phyloP scores from a whole-genome alignment of 768 basidiomycete genomes.

The Kwoniella sp. region DNA sequence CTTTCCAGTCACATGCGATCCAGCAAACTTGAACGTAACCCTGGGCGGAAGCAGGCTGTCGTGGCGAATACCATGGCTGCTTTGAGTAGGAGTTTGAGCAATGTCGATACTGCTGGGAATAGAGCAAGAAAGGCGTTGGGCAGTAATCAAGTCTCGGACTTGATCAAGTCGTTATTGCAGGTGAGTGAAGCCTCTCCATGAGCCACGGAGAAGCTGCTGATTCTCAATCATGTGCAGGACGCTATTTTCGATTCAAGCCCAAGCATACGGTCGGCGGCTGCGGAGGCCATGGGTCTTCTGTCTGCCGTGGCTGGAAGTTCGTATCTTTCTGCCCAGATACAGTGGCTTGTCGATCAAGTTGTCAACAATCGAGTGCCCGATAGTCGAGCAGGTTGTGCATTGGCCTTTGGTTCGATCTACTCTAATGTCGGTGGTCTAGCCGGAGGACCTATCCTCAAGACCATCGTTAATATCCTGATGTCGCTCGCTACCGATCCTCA shows the following conservation, averaged over 20 bases:
- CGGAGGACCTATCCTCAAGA: constrained; percentile 88
- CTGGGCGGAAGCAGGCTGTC: constrained; percentile 78
- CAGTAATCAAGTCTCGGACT: constrained; percentile 36
- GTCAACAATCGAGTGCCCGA: constrained; percentile 91
- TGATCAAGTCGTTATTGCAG: constrained; percentile 67
- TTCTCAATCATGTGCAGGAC: too few species aligned
- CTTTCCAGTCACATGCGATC: constrained; percentile 57
- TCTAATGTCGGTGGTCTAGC: constrained; percentile 88
- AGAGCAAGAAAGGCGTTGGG: constrained; percentile 39
- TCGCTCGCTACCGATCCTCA: constrained; percentile 94
- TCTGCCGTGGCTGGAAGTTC: constrained; percentile 75
- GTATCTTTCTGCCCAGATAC: constrained; percentile 81
- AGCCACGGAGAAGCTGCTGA: too few species aligned
- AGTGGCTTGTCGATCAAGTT: constrained; percentile 85
- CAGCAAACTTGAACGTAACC: constrained; percentile 76
- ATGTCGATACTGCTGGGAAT: constrained; percentile 32
- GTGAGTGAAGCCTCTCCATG: too few species aligned
- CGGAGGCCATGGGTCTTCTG: constrained; percentile 82
- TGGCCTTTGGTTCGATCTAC: constrained; percentile 89
- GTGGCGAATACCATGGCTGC: constrained; percentile 74
- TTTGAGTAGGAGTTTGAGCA: constrained; percentile 62
- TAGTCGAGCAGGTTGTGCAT: constrained; percentile 84
- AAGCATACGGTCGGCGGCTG: constrained; percentile 69
- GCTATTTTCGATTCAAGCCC: constrained; percentile 75
- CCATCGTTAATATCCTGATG: constrained; percentile 90